Evolutionary conservation across 257 asterid genomes (phyloP).

Genomic region (Ligustrum vulgare): DNA sequence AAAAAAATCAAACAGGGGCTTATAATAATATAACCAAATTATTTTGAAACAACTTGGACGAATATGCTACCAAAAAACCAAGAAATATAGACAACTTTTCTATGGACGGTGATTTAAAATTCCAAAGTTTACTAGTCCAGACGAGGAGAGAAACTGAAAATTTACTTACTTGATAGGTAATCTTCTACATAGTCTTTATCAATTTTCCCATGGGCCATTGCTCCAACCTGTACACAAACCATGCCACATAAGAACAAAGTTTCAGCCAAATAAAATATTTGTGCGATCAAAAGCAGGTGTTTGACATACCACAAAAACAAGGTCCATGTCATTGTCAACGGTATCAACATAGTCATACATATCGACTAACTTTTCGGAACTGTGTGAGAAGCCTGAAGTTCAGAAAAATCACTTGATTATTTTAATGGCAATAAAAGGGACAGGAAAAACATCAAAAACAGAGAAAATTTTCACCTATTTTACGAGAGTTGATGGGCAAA

Average conservation of each 20-base stretch:
- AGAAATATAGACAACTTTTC: not conserved
- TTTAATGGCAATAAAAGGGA: conserved; percentile 3
- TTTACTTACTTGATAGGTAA: conserved; percentile 65
- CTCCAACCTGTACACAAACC: conserved; percentile 66
- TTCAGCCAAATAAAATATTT: conserved; percentile 1
- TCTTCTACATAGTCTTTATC: conserved; percentile 72
- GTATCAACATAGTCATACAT: conserved; percentile 66
- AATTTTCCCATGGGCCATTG: conserved; percentile 94
- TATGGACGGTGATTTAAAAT: not conserved
- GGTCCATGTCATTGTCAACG: conserved; percentile 49
- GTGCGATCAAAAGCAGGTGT: not conserved
- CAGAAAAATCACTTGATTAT: conserved; percentile 16
- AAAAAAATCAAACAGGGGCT: no score
- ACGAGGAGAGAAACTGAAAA: conserved; percentile 7
- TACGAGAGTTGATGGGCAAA: conserved; percentile 70
- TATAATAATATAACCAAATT: not conserved
- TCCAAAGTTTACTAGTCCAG: not conserved
- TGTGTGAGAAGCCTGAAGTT: conserved; percentile 79
- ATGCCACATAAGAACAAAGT: conserved; percentile 3
- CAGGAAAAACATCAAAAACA: not conserved
- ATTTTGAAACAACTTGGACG: not conserved
- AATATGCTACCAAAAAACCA: not conserved
- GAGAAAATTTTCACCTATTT: conserved; percentile 56
- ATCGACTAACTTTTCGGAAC: conserved; percentile 78
- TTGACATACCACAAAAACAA: conserved; percentile 83